Evolutionary conservation across 345 rosid species (phyloP), one percentile per base, ranked within the genome.

Genomic region (Erodium maritimum): DNA sequence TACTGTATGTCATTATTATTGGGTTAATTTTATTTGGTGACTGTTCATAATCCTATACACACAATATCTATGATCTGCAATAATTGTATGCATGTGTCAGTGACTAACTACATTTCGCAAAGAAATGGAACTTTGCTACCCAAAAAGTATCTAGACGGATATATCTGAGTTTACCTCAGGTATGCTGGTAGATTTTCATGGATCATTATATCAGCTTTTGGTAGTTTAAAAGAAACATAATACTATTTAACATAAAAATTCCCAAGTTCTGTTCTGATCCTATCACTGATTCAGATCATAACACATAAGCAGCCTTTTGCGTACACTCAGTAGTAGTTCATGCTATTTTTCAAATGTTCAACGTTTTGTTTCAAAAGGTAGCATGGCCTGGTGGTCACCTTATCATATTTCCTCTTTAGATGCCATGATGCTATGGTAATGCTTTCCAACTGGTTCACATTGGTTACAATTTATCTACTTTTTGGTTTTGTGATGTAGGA

Each of bases 401-500:
- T 29, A 29, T 29, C 4, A 29, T 5, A 11, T 29, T 29, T 29
- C 37, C 9, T 29, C 37, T 29, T 29, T 29, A 11, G 8, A 6
- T 29, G 37, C 9, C 8, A 29, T 11, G 9, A 29, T 29, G 37
- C 8, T 29, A 29, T 29, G 37, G 37, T 29, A 6, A 29, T 29
- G 37, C 37, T 11, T 5, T 29, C 37, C 37, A 11, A 29, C 37
- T 5, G 37, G 4, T 29, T 29, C 37, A 29, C 2, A 5, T 5
- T 4, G 37, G 37, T 29, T 29, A 29, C 37, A 29, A 29, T 5
- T 29, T 29, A 11, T 29, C 37, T 29, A 29, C 54, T 53, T 52
- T 66, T 29, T 64, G 58, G 63, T 65, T 3, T 71, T 42, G 58
- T 3, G 2, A 19, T 65, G 25, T 55, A 85, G 96, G 89, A 58